Evolutionary conservation across 495 filamentous ascomycete genomes (phyloP).

Genomic region (Xylaria cubensis): DNA sequence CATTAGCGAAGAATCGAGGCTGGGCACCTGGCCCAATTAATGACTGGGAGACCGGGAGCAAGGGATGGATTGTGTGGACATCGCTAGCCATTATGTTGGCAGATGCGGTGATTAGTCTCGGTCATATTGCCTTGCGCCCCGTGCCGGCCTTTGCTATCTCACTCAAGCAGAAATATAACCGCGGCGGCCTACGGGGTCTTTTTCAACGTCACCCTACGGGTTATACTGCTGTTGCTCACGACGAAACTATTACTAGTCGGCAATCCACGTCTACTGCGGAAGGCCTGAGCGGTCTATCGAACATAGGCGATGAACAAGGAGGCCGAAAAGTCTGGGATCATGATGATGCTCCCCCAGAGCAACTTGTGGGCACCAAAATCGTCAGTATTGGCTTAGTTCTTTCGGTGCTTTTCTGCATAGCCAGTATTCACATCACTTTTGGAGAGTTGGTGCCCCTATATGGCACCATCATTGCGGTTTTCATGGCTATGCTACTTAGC

Average conservation of each 20-base stretch:
- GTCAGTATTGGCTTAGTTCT: conserved; percentile 76
- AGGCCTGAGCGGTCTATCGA: conserved; percentile 19
- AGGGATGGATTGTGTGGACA: conserved; percentile 98
- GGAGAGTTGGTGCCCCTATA: conserved; percentile 68
- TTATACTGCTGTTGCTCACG: conserved; percentile 29
- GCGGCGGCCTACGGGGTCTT: conserved; percentile 29
- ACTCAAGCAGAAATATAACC: conserved; percentile 30
- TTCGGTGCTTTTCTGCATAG: conserved; percentile 80
- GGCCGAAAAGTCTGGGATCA: conserved; percentile 47
- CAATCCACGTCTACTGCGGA: conserved; percentile 25
- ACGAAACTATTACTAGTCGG: conserved; percentile 33
- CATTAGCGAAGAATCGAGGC: conserved; percentile 79
- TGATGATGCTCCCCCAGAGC: conserved; percentile 80
- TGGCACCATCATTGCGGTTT: conserved; percentile 81
- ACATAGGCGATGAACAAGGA: conserved; percentile 5
- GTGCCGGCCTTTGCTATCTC: conserved; percentile 38
- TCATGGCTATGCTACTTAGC: conserved; percentile 86
- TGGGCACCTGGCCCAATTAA: conserved; percentile 89
- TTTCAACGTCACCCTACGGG: conserved; percentile 27
- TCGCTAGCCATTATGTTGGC: conserved; percentile 96
- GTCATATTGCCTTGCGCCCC: conserved; percentile 75
- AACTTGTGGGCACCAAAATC: conserved; percentile 76
- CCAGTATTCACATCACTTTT: conserved; percentile 81
- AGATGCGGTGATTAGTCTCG: conserved; percentile 86
- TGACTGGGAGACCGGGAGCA: conserved; percentile 89